A percentile compares a stretch with the other conserved stretches of the same genome.
phyloP scores from a whole-genome alignment of 257 asterid species.

The Solanum appendiculatum region DNA sequence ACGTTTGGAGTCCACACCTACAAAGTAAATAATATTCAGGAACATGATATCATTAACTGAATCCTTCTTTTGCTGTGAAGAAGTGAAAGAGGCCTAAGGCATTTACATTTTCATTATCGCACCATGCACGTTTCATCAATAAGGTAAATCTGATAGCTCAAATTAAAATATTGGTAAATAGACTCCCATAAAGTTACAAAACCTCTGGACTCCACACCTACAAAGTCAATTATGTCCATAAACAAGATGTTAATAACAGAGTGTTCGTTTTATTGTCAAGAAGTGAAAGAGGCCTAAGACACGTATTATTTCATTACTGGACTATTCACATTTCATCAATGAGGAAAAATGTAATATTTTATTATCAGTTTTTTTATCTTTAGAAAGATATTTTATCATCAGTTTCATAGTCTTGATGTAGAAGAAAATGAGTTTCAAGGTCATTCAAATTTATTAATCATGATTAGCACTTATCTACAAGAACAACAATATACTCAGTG shows the following conservation, averaged over 20 bases:
- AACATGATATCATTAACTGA: neutral
- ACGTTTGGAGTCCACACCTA: slow-evolving; percentile 87
- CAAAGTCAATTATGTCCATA: slow-evolving; percentile 4
- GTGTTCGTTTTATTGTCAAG: neutral
- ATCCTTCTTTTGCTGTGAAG: neutral
- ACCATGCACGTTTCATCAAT: neutral
- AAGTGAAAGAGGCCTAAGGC: neutral
- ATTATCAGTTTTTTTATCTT: neutral
- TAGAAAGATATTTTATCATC: neutral
- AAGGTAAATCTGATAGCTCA: slow-evolving; percentile 26
- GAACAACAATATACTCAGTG: neutral
- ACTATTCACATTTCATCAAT: neutral
- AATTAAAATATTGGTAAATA: slow-evolving; percentile 68
- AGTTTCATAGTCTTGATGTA: neutral
- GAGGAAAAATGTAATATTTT: slow-evolving; percentile 21
- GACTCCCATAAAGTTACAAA: slow-evolving; percentile 69
- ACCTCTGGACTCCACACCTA: slow-evolving; percentile 79
- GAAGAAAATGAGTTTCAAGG: neutral
- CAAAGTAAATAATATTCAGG: slow-evolving; percentile 7
- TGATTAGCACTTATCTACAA: neutral
- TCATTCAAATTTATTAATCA: neutral
- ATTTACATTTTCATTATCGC: neutral
- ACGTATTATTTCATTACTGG: neutral
- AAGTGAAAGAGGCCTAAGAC: neutral
- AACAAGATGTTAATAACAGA: neutral